Base-by-base conservation (phyloP, 2,329 filamentous ascomycete species). In the Exophiala aquamarina region DNA sequence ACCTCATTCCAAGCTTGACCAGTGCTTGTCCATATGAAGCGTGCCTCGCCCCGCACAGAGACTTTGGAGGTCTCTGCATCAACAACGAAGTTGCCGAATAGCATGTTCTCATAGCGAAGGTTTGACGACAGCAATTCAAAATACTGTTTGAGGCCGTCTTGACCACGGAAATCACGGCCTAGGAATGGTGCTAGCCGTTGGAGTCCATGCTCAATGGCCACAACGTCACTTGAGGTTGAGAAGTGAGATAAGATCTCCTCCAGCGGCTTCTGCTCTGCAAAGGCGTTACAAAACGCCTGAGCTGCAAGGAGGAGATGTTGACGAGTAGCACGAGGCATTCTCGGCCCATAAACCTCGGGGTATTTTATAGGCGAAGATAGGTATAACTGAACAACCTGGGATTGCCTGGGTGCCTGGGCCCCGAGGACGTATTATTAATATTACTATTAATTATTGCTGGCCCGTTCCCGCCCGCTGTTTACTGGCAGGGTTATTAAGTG, bases 131-230 rank as follows among this genome's bases (percentile, higher is more conserved):
- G 32, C 0, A 67, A 32, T 7, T 62, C 55, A 47, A 72, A 72
- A 54, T 73, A 73, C 13, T 57, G 48, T 20, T 46, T 45, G 8
- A 71, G 46, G 0, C 66, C 69, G 10, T 64, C 57, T 3, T 41
- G 41, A 29, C 70, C 70, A 10, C 55, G 64, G 54, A 70, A 72
- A n/a, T 62, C 57, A 11, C 66, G 67, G 23, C 70, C 69, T 3
- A 72, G 57, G 56, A 71, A 73, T 2, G 70, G 70, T 3, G 69
- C 66, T 15, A 71, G 59, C n/a, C 58, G 41, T 1, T 60, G 56
- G 19, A 68, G 64, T n/a, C 70, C 70, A 56, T 72, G 65, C 53
- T 73, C 70, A 49, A 68, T 57, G 34, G 60, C 62, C 26, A 57
- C 43, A 1, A 59, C 62, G 17, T 41, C 41, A 2, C 63, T 60